These are phyloP conservation scores for Cicer chorassanicum DNA, from an alignment of 306 rosid genomes.

Conservation along the genomic window DNA sequence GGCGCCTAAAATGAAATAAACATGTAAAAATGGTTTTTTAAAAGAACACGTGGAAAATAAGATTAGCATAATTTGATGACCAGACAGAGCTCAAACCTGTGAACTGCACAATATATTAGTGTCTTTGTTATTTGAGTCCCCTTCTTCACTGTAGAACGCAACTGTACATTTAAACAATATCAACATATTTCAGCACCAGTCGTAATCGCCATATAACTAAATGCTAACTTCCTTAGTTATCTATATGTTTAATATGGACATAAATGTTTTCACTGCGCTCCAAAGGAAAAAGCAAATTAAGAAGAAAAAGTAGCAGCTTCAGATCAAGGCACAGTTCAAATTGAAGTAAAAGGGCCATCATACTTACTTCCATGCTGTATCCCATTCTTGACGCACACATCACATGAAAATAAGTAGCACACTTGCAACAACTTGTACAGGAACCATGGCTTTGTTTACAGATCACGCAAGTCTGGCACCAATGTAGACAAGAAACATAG, in stretches of 20 bases:
- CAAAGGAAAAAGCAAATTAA: slow-evolving; percentile 15
- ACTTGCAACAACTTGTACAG: slow-evolving; percentile 85
- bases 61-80: slow-evolving; percentile 6
- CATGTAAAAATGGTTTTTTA: slow-evolving; percentile 5
- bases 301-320: slow-evolving; percentile 3
- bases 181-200: slow-evolving; percentile 38
- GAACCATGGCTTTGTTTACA: slow-evolving; percentile 92
- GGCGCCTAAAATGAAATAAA: slow-evolving; percentile 55
- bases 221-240: slow-evolving; percentile 8
- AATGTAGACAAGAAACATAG: slow-evolving; percentile 35
- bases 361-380: slow-evolving; percentile 88
- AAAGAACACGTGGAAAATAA: slow-evolving; percentile 4
- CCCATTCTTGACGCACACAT: slow-evolving; percentile 89
- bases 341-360: slow-evolving; percentile 22
- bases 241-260: background rate
- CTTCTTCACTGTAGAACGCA: slow-evolving; percentile 73
- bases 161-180: slow-evolving; percentile 61
- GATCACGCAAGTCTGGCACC: slow-evolving; percentile 77
- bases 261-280: background rate
- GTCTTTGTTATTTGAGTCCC: slow-evolving; percentile 66
- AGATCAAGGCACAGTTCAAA: slow-evolving; percentile 22
- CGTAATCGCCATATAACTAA: slow-evolving; percentile 6
- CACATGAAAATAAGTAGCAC: slow-evolving; percentile 87
- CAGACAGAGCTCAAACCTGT: slow-evolving; percentile 64
- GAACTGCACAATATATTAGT: slow-evolving; percentile 78